Conservation (phyloP, 139 green algal genomes). For the Tetratostichococcus sp. region DNA sequence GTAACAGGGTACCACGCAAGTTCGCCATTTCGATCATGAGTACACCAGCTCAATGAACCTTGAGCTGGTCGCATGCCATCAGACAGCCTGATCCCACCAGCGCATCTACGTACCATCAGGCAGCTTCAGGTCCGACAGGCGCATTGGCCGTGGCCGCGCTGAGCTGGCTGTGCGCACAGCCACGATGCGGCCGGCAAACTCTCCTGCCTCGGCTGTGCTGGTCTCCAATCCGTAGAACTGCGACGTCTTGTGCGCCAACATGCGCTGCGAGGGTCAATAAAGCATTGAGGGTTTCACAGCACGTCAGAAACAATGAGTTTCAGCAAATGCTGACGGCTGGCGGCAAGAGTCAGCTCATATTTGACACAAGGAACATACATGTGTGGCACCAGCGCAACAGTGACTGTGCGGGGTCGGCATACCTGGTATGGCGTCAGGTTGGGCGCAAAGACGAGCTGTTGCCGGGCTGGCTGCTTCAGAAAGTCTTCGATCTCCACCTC, state of each 20-base stretch:
- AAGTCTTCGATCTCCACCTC: slow-evolving; percentile 40
- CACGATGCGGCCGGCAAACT: slow-evolving; percentile 32
- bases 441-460: slow-evolving; percentile 16
- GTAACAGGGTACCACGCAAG: too few relatives aligned
- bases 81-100: too few relatives aligned
- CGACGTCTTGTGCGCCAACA: slow-evolving; percentile 39
- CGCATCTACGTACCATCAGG: not conserved
- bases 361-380: too few relatives aligned
- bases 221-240: slow-evolving; percentile 55
- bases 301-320: too few relatives aligned
- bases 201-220: slow-evolving; percentile 30
- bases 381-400: too few relatives aligned
- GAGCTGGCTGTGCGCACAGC: slow-evolving; percentile 6
- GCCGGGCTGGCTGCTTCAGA: slow-evolving; percentile 12
- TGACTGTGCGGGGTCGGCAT: too few relatives aligned
- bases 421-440: slow-evolving; percentile 43
- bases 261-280: slow-evolving; percentile 22
- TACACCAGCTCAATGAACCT: too few relatives aligned
- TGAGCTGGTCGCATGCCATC: too few relatives aligned
- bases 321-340: too few relatives aligned
- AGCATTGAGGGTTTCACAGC: too few relatives aligned
- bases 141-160: not conserved
- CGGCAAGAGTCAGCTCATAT: too few relatives aligned
- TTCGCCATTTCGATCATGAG: too few relatives aligned
- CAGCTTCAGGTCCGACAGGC: not conserved